Evolutionary conservation across 768 basidiomycete species (phyloP), one percentile per base, ranked within the genome.

Genomic region (Collybiopsis luxurians): DNA sequence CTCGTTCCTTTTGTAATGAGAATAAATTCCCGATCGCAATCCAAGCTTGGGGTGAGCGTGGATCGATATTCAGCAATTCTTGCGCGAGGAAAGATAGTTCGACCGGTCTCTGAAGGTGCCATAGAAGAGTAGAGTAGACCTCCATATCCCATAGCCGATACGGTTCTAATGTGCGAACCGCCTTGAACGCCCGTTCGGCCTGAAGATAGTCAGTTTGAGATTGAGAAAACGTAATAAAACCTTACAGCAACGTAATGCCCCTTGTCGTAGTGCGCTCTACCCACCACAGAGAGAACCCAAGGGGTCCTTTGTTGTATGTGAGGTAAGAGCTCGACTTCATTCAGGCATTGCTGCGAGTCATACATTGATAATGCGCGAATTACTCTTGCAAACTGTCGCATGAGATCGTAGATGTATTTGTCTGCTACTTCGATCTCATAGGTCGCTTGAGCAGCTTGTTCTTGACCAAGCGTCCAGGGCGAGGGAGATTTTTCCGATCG

Each of bases 11-110:
- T 72, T 96, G 89, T 64, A 97, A 73, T 13, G 94, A 96, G 73
- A 98, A 98, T 64, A 92, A 77, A 74, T 99, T 99, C 52, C 97
- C 97, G 27, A 94, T 86, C 1, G 95, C 91, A 62, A 98, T 97
- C 97, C 97, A 99, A 15, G 95, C 85, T 66, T 95, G 84, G 11
- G 95, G 75, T 24, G 90, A 85, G 56, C 82, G 83, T n/a, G 94
- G 84, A 61, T 89, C 79, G 67, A 95, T 87, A 53, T 86, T 84
- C 63, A 97, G 83, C 43, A 98, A 77, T 61, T 95, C 92, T 71
- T 98, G 96, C 1, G 96, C 91, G 34, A 99, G 80, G 75, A 89
- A 93, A 3, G 96, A 95, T 57, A 99, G 80, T 62, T 89, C 83
- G 52, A 94, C 85, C 61, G 83, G 84, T 62, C 85, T 82, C 67